These are phyloP conservation scores for Colletotrichum lindemuthianum DNA, from an alignment of 2,329 filamentous ascomycete species.

Conservation along the genomic window DNA sequence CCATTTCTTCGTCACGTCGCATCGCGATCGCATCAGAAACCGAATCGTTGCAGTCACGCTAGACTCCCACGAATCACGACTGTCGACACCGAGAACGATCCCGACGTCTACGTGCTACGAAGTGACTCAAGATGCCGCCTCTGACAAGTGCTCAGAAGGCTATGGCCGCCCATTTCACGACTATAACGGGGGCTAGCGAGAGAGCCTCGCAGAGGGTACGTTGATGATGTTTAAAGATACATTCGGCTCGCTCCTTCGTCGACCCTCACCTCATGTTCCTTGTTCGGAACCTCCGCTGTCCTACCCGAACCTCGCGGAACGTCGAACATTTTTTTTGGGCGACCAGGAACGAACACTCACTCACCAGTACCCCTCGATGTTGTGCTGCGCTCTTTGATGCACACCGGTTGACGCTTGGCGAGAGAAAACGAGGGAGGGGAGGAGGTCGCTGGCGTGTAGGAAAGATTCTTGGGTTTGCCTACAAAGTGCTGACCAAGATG, in stretches of 20 bases:
- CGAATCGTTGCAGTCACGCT: constrained; percentile 28
- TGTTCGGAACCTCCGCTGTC: constrained; percentile 1
- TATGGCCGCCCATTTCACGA: constrained; percentile 53
- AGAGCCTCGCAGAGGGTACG: constrained; percentile 57
- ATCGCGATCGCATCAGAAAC: no score
- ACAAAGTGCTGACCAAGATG: constrained; percentile 30
- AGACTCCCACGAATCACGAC: not conserved
- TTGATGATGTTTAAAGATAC: constrained; percentile 31
- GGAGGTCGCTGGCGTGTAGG: no score
- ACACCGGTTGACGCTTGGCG: no score
- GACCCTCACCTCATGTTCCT: constrained; percentile 6
- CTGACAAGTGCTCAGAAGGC: constrained; percentile 52
- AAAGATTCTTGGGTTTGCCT: not conserved
- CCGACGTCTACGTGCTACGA: not conserved
- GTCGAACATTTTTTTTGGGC: constrained; percentile 3
- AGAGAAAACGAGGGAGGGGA: no score
- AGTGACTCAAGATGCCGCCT: constrained; percentile 47
- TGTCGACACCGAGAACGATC: not conserved
- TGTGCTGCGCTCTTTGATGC: constrained; percentile 5
- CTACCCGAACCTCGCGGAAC: constrained; percentile 1
- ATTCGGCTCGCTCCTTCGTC: not conserved
- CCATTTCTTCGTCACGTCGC: no score
- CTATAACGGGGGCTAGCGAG: constrained; percentile 55
- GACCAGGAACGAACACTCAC: constrained; percentile 28
- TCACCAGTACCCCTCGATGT: constrained; percentile 11